phyloP scores from a whole-genome alignment of 345 rosid genomes.

The Murraya koenigii region DNA sequence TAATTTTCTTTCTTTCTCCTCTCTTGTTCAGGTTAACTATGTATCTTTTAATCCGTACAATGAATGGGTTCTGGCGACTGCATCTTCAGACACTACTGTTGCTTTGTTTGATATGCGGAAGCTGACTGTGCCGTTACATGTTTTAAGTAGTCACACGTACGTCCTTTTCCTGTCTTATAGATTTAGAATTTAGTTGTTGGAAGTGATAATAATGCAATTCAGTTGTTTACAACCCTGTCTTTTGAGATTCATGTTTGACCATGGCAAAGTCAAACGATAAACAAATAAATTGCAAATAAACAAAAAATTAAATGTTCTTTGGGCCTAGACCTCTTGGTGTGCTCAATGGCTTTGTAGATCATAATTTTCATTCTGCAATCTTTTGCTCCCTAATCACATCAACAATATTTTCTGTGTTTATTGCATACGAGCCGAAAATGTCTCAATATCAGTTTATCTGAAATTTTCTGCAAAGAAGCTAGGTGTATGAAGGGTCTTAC shows the following conservation, averaged over 20 bases:
- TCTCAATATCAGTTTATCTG: neutral
- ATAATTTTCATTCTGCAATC: neutral
- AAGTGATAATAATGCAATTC: neutral
- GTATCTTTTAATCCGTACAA: constrained; percentile 83
- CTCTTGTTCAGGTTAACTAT: constrained; percentile 58
- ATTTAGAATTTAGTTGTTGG: neutral
- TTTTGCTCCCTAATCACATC: neutral
- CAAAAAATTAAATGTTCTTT: neutral
- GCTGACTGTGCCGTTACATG: constrained; percentile 61
- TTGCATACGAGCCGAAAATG: neutral
- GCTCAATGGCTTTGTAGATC: neutral
- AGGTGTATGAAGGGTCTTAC: neutral
- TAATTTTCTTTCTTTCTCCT: constrained; percentile 4
- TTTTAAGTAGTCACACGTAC: constrained; percentile 72
- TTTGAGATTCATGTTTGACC: neutral
- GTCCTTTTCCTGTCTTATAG: constrained; percentile 14
- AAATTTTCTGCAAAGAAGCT: neutral
- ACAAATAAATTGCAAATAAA: neutral
- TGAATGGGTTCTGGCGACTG: constrained; percentile 91
- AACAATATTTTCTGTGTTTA: neutral
- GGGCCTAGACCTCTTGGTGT: neutral
- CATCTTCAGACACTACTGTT: constrained; percentile 82
- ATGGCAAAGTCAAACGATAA: neutral
- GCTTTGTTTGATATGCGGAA: constrained; percentile 82
- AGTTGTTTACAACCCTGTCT: neutral